Evolutionary conservation across 2,329 filamentous ascomycete species (phyloP).

Genomic region (Fusarium palustre): DNA sequence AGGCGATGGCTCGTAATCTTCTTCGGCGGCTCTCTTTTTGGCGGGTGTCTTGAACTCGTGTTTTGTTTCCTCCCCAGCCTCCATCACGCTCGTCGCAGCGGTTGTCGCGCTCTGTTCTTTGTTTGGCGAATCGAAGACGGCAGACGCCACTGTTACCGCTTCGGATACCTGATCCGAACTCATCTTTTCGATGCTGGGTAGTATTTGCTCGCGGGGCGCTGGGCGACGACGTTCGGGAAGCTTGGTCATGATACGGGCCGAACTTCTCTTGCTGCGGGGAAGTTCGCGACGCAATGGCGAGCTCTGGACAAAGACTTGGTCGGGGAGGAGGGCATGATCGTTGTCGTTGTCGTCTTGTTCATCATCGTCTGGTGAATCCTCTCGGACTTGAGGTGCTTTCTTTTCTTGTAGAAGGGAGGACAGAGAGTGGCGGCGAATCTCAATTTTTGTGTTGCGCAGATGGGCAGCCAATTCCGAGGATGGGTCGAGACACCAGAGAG

Average conservation of each 20-base stretch:
- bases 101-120: conserved; percentile 20
- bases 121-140: neutral
- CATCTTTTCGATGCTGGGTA: conserved; percentile 9
- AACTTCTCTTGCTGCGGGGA: conserved; percentile 3
- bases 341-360: neutral
- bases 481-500: conserved; percentile 16
- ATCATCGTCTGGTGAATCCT: neutral
- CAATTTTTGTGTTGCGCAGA: neutral
- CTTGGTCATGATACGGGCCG: neutral
- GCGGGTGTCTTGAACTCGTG: conserved; percentile 2
- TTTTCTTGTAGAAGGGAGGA: conserved; percentile 10
- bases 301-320: neutral
- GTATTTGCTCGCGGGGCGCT: neutral
- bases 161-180: neutral
- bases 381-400: neutral
- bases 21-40: conserved; percentile 11
- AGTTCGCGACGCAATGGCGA: neutral
- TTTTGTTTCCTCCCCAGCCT: neutral
- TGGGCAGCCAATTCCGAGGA: conserved; percentile 7
- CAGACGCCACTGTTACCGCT: neutral
- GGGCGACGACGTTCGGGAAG: neutral
- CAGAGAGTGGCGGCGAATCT: conserved; percentile 18
- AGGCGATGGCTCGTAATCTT: conserved; percentile 12
- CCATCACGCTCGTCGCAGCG: conserved; percentile 14
- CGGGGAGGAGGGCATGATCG: neutral